Percentiles rank a stretch among this genome's conserved stretches.
These are phyloP conservation scores for Capillidium heterosporum DNA, from an alignment of 371 early-diverging fungal species.

Conservation along the genomic window DNA sequence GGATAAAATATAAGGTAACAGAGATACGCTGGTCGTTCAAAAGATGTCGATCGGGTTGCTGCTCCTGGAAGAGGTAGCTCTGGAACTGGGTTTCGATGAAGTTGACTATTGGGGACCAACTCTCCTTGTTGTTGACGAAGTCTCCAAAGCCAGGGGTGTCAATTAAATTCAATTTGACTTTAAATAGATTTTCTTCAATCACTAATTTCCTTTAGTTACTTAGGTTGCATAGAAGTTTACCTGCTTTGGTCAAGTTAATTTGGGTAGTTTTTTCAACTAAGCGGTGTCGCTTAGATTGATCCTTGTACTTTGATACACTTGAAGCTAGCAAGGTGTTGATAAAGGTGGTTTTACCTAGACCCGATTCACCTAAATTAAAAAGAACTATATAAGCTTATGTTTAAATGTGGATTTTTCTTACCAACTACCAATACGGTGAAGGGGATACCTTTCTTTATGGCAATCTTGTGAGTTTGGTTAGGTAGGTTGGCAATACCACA, in stretches of 20 bases:
- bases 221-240: constrained; percentile 19
- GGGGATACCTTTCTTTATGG: constrained; percentile 80
- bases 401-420: constrained; percentile 21
- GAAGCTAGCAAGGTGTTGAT: constrained; percentile 80
- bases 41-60: constrained; percentile 52
- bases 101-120: constrained; percentile 91
- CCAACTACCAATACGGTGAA: constrained; percentile 96
- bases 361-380: constrained; percentile 29
- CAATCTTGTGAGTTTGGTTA: constrained; percentile 93
- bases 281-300: constrained; percentile 59
- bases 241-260: constrained; percentile 85
- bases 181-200: constrained; percentile 91
- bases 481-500: constrained; percentile 94
- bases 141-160: constrained; percentile 88
- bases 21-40: constrained; percentile 81
- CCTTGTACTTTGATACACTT: constrained; percentile 70
- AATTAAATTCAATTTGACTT: constrained; percentile 75
- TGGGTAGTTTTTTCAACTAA: constrained; percentile 78
- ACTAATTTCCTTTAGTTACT: constrained; percentile 21
- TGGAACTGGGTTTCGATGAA: constrained; percentile 93
- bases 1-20: constrained; percentile 73
- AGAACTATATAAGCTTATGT: not conserved
- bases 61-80: constrained; percentile 72
- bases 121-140: constrained; percentile 73
- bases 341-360: constrained; percentile 77